phyloP scores from a whole-genome alignment of 108 stramenopile species.

The Cylindrotheca fusiformis region DNA sequence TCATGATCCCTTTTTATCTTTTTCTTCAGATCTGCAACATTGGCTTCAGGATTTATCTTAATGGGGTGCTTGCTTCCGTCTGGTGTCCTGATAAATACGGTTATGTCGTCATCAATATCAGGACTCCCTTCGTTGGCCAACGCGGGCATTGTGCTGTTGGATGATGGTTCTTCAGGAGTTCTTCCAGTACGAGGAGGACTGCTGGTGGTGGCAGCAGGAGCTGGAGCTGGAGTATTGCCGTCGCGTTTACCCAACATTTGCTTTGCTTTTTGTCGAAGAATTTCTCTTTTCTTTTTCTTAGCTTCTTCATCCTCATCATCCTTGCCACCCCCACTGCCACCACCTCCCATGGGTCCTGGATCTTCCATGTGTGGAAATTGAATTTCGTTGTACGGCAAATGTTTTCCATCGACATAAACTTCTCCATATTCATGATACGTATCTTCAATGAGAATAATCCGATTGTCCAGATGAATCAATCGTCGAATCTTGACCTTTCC shows the following conservation, averaged over 20 bases:
- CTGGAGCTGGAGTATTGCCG: background rate
- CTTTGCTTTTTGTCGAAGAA: background rate
- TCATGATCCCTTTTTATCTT: conserved; percentile 7
- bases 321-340: background rate
- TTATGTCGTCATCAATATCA: conserved; percentile 10
- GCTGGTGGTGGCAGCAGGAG: background rate
- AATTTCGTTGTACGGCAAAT: background rate
- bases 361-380: background rate
- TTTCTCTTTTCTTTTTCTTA: background rate
- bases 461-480: background rate
- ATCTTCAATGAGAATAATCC: background rate
- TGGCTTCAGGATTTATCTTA: conserved; percentile 14
- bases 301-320: background rate
- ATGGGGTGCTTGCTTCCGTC: conserved; percentile 5
- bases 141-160: conserved; percentile 13
- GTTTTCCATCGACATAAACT: background rate
- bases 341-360: background rate
- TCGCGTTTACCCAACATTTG: background rate
- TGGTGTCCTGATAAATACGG: conserved; percentile 17
- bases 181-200: background rate
- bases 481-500: background rate
- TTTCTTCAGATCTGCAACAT: conserved; percentile 24
- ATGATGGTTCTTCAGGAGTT: background rate
- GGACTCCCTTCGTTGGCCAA: conserved; percentile 16
- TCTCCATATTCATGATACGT: background rate